phyloP scores from a whole-genome alignment of 139 green algal genomes.

The Closterium sp. region DNA sequence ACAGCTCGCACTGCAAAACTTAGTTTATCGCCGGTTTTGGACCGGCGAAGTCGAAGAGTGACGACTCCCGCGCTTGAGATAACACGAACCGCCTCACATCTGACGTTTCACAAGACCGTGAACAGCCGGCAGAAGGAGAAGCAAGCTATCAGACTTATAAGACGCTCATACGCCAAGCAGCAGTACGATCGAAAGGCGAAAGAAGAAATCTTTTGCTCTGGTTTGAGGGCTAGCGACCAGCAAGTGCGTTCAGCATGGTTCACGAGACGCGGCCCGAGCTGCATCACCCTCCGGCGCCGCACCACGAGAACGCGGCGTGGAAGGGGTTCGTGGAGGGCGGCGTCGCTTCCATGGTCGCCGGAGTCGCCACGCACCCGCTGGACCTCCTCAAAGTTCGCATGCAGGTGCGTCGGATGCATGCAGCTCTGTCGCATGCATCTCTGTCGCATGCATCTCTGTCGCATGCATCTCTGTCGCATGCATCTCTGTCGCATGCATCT shows the following conservation, averaged over 20 bases:
- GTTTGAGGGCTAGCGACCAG: no score
- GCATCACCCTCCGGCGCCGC: neutral
- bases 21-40: no score
- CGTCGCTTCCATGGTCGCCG: slow-evolving; percentile 42
- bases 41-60: no score
- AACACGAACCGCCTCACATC: neutral
- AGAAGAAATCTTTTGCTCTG: no score
- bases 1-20: no score
- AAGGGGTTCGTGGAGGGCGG: slow-evolving; percentile 48
- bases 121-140: no score
- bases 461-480: neutral
- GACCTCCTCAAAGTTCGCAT: slow-evolving; percentile 56
- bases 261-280: slow-evolving; percentile 1
- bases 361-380: slow-evolving; percentile 55
- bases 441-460: neutral
- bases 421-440: neutral
- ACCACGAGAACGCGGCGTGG: neutral
- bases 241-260: neutral
- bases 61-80: neutral
- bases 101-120: no score
- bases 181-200: no score
- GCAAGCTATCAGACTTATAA: no score
- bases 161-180: no score
- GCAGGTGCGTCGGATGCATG: slow-evolving; percentile 10
- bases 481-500: no score